Conservation (phyloP, 345 rosid genomes). For the Aurinia saxatilis region DNA sequence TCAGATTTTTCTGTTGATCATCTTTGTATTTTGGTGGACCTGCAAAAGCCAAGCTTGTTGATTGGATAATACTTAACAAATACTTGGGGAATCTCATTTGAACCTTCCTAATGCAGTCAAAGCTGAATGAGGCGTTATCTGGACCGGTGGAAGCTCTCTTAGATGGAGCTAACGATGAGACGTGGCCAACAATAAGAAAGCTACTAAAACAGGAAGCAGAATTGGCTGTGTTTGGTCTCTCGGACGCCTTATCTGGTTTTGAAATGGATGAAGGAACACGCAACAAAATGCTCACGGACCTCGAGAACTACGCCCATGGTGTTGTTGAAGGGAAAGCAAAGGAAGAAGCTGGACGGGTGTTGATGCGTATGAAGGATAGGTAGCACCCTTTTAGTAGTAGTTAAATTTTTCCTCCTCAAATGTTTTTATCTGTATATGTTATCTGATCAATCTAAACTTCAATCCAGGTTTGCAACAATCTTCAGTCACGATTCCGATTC, state of each 20-base stretch:
- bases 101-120: conserved; percentile 48
- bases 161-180: conserved; percentile 52
- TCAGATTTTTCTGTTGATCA: not conserved
- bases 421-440: not conserved
- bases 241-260: conserved; percentile 52
- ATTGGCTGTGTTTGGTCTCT: conserved; percentile 46
- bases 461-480: conserved; percentile 74
- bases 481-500: conserved; percentile 96
- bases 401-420: not conserved
- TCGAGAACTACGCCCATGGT: conserved; percentile 58
- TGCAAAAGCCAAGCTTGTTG: conserved; percentile 23
- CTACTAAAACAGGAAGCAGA: conserved; percentile 47
- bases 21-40: not conserved
- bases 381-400: conserved; percentile 24
- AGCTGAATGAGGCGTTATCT: conserved; percentile 54
- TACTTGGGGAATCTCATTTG: conserved; percentile 1
- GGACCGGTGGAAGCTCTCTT: conserved; percentile 74
- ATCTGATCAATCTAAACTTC: not conserved
- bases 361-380: conserved; percentile 96
- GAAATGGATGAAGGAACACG: conserved; percentile 49
- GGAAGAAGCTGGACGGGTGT: conserved; percentile 85
- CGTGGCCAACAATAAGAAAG: conserved; percentile 69
- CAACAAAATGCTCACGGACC: conserved; percentile 43
- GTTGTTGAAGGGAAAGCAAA: conserved; percentile 81
- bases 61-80: not conserved